A percentile compares a stretch with the other conserved stretches of the same genome.
Conservation (phyloP, 495 filamentous ascomycete genomes). For the Zalerion maritima region DNA sequence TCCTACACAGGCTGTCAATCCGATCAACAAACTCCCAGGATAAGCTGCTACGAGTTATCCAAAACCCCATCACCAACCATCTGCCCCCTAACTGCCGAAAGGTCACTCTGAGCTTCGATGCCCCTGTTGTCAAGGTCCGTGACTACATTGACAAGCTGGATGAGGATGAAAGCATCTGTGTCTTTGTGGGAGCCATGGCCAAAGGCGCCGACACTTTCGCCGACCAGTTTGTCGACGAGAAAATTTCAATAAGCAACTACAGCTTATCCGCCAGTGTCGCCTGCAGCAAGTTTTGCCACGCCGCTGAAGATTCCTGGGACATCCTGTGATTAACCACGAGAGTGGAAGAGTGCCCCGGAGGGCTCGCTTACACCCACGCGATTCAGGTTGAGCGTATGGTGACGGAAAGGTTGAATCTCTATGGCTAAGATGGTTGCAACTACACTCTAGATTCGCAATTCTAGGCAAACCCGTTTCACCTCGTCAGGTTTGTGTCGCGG, state of each 20-base stretch:
- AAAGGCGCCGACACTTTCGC: constrained; percentile 94
- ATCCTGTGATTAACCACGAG: constrained; percentile 45
- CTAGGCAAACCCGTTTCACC: constrained; percentile 29
- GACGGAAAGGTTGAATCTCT: constrained; percentile 10
- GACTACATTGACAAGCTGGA: constrained; percentile 73
- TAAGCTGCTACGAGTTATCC: constrained; percentile 93
- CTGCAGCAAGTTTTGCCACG: constrained; percentile 98
- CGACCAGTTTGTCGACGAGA: constrained; percentile 85
- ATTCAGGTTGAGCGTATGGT: constrained; percentile 1
- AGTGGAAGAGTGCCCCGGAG: constrained; percentile 6
- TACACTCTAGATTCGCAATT: constrained; percentile 23
- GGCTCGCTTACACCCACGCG: neutral
- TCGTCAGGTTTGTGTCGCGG: no score
- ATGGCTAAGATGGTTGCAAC: constrained; percentile 27
- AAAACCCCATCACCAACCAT: constrained; percentile 94
- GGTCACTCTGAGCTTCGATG: constrained; percentile 86
- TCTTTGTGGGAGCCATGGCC: constrained; percentile 97
- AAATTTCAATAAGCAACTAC: constrained; percentile 96
- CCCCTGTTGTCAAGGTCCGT: constrained; percentile 67
- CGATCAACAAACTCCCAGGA: constrained; percentile 91
- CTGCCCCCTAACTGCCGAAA: constrained; percentile 94
- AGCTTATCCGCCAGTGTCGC: constrained; percentile 92
- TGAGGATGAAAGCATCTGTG: constrained; percentile 81
- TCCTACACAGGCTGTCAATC: constrained; percentile 92
- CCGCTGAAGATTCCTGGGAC: constrained; percentile 91